Evolutionary conservation across 2,329 filamentous ascomycete species (phyloP).

Genomic region (Conoideocrella luteorostrata): DNA sequence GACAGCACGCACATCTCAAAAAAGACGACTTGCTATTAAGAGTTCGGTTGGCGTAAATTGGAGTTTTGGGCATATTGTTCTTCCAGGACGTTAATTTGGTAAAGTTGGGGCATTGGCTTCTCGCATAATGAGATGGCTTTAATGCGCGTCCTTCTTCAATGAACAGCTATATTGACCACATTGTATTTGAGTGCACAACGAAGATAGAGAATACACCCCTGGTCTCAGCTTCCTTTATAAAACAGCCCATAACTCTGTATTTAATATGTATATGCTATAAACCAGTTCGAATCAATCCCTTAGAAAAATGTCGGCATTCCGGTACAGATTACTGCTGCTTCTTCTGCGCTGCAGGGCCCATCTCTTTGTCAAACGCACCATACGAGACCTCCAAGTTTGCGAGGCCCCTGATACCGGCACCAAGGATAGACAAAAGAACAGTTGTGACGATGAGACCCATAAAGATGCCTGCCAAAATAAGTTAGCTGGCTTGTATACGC

Average conservation of each 20-base stretch:
- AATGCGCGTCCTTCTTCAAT: no score
- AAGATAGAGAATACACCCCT: not conserved
- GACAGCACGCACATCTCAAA: no score
- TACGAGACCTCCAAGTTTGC: constrained; percentile 83
- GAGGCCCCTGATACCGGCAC: constrained; percentile 70
- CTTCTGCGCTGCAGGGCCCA: constrained; percentile 82
- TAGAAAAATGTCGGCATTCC: not conserved
- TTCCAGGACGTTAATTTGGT: not conserved
- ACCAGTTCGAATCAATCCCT: constrained; percentile 2
- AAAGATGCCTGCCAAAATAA: constrained; percentile 63
- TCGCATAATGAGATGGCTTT: no score
- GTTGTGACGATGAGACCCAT: constrained; percentile 71
- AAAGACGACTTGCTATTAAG: not conserved
- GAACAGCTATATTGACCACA: no score
- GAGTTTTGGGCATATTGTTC: not conserved
- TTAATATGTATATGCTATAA: constrained; percentile 12
- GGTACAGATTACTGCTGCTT: constrained; percentile 42
- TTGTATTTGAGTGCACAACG: no score
- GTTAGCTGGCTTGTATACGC: constrained; percentile 12
- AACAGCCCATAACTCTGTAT: constrained; percentile 14
- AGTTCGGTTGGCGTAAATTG: constrained; percentile 1
- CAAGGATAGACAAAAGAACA: constrained; percentile 69
- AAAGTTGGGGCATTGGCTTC: no score
- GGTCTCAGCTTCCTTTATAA: not conserved
- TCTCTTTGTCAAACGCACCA: constrained; percentile 94